These are phyloP conservation scores for Pleurotus tuber-regium DNA, from an alignment of 768 basidiomycete genomes.

Conservation along the genomic window DNA sequence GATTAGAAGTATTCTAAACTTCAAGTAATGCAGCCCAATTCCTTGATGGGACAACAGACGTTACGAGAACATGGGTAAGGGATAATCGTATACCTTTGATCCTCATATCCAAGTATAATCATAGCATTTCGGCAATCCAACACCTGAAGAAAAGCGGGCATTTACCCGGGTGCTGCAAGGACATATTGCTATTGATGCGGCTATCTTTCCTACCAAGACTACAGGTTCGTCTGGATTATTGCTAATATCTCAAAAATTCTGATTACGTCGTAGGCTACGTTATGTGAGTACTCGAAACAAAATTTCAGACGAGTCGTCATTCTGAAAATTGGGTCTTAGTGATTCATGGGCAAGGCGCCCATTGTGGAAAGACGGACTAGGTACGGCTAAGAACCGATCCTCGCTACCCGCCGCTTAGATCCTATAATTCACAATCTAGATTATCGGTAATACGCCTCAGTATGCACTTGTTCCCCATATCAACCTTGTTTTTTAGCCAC, in stretches of 20 bases:
- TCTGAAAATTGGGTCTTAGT: conserved; percentile 31
- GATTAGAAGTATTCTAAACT: too few species aligned
- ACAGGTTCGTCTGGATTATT: conserved; percentile 58
- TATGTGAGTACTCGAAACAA: conserved; percentile 37
- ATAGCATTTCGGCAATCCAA: conserved; percentile 87
- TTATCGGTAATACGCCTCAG: too few species aligned
- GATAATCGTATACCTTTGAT: neutral
- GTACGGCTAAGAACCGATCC: too few species aligned
- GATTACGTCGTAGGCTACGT: conserved; percentile 41
- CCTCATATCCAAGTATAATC: neutral
- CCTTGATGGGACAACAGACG: conserved; percentile 93
- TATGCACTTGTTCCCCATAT: too few species aligned
- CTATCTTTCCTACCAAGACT: conserved; percentile 79
- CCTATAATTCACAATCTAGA: too few species aligned
- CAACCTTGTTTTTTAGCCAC: too few species aligned
- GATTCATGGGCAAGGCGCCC: conserved; percentile 78
- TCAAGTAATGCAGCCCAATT: conserved; percentile 60
- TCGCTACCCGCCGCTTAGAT: conserved; percentile 12
- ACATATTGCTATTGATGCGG: conserved; percentile 85
- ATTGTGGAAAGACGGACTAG: conserved; percentile 87
- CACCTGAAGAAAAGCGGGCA: conserved; percentile 76
- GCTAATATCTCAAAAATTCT: conserved; percentile 17
- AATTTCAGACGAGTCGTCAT: neutral
- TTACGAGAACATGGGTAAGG: conserved; percentile 82
- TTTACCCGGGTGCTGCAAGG: conserved; percentile 93